phyloP scores from a whole-genome alignment of 768 basidiomycete species.

The Termitomyces sp. region DNA sequence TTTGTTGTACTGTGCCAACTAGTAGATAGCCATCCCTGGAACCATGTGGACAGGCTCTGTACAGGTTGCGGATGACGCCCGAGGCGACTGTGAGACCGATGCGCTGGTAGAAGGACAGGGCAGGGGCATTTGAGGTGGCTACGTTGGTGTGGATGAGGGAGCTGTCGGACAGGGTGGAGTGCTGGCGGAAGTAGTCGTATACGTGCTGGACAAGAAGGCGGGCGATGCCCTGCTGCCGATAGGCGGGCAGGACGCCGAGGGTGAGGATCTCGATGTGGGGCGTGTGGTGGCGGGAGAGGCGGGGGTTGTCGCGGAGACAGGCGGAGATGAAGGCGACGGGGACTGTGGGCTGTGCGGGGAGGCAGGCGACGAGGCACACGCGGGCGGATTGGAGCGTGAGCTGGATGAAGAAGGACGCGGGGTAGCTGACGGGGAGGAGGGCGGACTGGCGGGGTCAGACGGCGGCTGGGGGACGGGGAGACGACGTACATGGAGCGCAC shows the following conservation, averaged over 20 bases:
- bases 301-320: slow-evolving; percentile 26
- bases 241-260: slow-evolving; percentile 46
- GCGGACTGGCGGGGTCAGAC: slow-evolving; percentile 21
- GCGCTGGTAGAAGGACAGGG: slow-evolving; percentile 41
- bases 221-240: slow-evolving; percentile 41
- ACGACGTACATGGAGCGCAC: slow-evolving; percentile 40
- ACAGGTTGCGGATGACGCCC: slow-evolving; percentile 35
- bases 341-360: slow-evolving; percentile 19
- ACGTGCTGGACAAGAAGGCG: slow-evolving; percentile 37
- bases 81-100: slow-evolving; percentile 36
- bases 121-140: slow-evolving; percentile 38
- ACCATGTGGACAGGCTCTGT: slow-evolving; percentile 31
- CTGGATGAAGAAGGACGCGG: slow-evolving; percentile 43
- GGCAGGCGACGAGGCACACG: slow-evolving; percentile 39
- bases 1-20: slow-evolving; percentile 26
- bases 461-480: neutral
- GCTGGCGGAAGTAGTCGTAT: slow-evolving; percentile 25
- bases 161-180: slow-evolving; percentile 21
- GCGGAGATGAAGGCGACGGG: slow-evolving; percentile 46
- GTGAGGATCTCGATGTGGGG: slow-evolving; percentile 48
- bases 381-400: slow-evolving; percentile 40
- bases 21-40: slow-evolving; percentile 43
- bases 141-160: slow-evolving; percentile 41
- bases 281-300: neutral
- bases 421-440: slow-evolving; percentile 39